phyloP scores from a whole-genome alignment of 305 asterid species.

The Vinca major region DNA sequence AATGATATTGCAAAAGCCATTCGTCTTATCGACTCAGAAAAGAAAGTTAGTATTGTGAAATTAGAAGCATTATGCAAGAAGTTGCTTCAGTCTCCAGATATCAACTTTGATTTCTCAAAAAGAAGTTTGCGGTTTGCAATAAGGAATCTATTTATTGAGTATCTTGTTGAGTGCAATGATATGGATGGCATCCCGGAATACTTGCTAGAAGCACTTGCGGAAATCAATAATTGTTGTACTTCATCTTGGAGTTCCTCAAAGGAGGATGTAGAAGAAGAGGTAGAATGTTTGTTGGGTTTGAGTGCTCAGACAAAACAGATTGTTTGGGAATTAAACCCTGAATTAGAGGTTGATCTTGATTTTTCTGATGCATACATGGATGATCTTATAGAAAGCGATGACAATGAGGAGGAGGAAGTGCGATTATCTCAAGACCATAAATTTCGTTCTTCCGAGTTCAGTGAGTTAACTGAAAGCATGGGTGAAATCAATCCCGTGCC shows the following conservation, averaged over 20 bases:
- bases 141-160: constrained; percentile 58
- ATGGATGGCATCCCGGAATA: constrained; percentile 53
- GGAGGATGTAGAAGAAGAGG: constrained; percentile 49
- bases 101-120: constrained; percentile 23
- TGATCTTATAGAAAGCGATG: constrained; percentile 35
- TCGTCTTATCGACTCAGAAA: constrained; percentile 24
- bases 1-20: constrained; percentile 59
- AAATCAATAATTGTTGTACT: constrained; percentile 33
- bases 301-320: constrained; percentile 80
- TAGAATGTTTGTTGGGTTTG: constrained; percentile 43
- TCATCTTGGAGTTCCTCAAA: constrained; percentile 23
- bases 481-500: constrained; percentile 41
- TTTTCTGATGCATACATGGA: constrained; percentile 60
- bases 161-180: constrained; percentile 66
- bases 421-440: constrained; percentile 19
- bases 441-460: constrained; percentile 21
- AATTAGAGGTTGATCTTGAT: constrained; percentile 48
- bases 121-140: constrained; percentile 33
- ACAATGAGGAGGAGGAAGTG: constrained; percentile 25
- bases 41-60: constrained; percentile 30
- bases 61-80: constrained; percentile 24
- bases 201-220: constrained; percentile 37
- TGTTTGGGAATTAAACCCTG: constrained; percentile 40
- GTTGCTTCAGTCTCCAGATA: constrained; percentile 39
- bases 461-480: constrained; percentile 39